Conservation (phyloP, 2,329 filamentous ascomycete genomes). For the Aspergillus pseudoglaucus region DNA sequence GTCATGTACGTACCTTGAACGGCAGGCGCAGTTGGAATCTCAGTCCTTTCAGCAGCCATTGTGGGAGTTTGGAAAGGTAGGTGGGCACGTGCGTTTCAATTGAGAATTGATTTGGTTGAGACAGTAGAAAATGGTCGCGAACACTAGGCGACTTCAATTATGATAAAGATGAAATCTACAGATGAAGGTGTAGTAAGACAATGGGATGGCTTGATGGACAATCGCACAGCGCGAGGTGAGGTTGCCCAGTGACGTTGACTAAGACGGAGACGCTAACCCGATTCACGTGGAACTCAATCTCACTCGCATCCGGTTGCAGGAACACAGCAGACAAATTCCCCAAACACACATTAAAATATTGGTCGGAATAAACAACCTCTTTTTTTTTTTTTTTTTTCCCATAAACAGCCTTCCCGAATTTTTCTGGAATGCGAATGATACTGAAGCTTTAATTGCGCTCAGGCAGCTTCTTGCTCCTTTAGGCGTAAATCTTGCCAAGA, state of each 20-base stretch:
- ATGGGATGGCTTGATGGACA: conserved; percentile 9
- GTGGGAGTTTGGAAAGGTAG: conserved; percentile 14
- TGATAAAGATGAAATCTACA: conserved; percentile 4
- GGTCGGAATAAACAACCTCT: too few relatives aligned
- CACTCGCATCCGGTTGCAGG: conserved; percentile 2
- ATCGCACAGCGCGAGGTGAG: conserved; percentile 18
- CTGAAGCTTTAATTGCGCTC: not conserved
- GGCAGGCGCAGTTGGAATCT: conserved; percentile 7
- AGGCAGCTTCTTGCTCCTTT: not conserved
- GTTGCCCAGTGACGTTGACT: conserved; percentile 31
- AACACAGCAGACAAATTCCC: not conserved
- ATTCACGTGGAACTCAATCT: conserved; percentile 19
- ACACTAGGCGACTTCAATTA: conserved; percentile 10
- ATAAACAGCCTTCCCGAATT: too few relatives aligned
- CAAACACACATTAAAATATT: too few relatives aligned
- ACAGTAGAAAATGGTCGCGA: conserved; percentile 8
- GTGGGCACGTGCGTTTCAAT: conserved; percentile 3
- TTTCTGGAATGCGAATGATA: not conserved
- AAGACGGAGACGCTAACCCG: conserved; percentile 21
- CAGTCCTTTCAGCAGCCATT: conserved; percentile 21
- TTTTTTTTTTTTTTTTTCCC: too few relatives aligned
- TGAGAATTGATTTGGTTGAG: not conserved
- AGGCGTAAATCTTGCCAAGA: conserved; percentile 16
- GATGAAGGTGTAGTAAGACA: conserved; percentile 2
- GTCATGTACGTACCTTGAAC: conserved; percentile 19